phyloP scores from a whole-genome alignment of 176 grass and related monocot species.

The Aechmea fasciata region DNA sequence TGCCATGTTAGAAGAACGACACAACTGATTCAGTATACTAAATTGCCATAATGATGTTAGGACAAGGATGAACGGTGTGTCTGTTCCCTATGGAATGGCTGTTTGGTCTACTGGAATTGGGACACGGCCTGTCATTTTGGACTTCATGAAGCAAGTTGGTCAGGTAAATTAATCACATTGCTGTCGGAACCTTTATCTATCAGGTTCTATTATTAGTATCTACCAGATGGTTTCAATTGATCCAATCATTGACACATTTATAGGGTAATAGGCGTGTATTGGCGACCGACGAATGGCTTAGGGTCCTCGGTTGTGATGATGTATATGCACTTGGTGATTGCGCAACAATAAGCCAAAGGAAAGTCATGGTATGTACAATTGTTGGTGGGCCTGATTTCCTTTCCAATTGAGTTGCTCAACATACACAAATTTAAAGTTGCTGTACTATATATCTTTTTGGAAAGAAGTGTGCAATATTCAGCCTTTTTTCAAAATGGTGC shows the following conservation, averaged over 20 bases:
- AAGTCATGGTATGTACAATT: constrained; percentile 54
- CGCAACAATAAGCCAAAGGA: constrained; percentile 68
- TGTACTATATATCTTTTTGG: not conserved
- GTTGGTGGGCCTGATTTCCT: no score
- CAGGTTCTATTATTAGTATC: not conserved
- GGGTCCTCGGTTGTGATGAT: constrained; percentile 46
- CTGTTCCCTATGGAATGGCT: constrained; percentile 84
- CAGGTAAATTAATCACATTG: constrained; percentile 40
- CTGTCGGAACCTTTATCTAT: not conserved
- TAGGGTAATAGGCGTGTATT: constrained; percentile 46
- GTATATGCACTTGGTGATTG: constrained; percentile 74
- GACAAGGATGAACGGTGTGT: constrained; percentile 5
- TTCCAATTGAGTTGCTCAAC: not conserved
- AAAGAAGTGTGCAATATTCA: no score
- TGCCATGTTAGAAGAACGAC: no score
- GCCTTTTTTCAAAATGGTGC: no score
- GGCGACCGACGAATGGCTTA: constrained; percentile 78
- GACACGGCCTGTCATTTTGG: constrained; percentile 53
- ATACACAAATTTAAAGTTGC: not conserved
- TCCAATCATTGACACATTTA: constrained; percentile 9
- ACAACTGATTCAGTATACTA: no score
- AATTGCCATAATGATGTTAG: no score
- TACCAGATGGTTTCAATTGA: not conserved
- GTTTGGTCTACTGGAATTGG: constrained; percentile 88
- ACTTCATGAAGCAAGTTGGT: constrained; percentile 84